These are phyloP conservation scores for Quillaja saponaria DNA, from an alignment of 306 rosid species.

Conservation along the genomic window DNA sequence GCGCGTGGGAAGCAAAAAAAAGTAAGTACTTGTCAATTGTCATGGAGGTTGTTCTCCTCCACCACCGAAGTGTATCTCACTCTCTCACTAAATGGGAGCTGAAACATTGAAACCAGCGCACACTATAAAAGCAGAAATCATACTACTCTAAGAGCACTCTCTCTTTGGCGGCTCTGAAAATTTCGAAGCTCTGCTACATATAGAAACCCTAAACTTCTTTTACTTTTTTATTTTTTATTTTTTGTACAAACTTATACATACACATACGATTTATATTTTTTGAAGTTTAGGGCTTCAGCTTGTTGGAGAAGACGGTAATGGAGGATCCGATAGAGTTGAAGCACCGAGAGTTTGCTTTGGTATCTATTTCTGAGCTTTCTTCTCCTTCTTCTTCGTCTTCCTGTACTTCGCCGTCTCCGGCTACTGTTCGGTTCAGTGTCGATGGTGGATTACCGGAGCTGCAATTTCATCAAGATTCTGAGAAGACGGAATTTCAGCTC, in stretches of 20 bases:
- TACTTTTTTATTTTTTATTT: no score
- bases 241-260: not conserved
- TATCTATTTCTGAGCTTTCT: conserved; percentile 58
- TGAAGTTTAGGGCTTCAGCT: conserved; percentile 24
- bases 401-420: conserved; percentile 42
- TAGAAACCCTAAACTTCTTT: conserved; percentile 68
- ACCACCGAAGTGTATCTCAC: no score
- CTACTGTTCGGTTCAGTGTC: conserved; percentile 56
- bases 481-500: conserved; percentile 20
- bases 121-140: conserved; percentile 29
- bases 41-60: no score
- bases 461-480: conserved; percentile 52
- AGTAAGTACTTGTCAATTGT: no score
- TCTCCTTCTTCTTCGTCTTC: conserved; percentile 48
- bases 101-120: conserved; percentile 9
- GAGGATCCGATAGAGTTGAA: conserved; percentile 50
- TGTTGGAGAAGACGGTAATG: conserved; percentile 45
- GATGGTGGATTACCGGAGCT: conserved; percentile 51
- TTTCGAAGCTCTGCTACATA: conserved; percentile 29
- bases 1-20: not conserved
- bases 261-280: not conserved
- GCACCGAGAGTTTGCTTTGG: conserved; percentile 56
- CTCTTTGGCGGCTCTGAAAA: conserved; percentile 66
- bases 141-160: conserved; percentile 3
- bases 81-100: not conserved